Evolutionary conservation across 2,329 filamentous ascomycete species (phyloP).

Genomic region (Calycina herbarum): DNA sequence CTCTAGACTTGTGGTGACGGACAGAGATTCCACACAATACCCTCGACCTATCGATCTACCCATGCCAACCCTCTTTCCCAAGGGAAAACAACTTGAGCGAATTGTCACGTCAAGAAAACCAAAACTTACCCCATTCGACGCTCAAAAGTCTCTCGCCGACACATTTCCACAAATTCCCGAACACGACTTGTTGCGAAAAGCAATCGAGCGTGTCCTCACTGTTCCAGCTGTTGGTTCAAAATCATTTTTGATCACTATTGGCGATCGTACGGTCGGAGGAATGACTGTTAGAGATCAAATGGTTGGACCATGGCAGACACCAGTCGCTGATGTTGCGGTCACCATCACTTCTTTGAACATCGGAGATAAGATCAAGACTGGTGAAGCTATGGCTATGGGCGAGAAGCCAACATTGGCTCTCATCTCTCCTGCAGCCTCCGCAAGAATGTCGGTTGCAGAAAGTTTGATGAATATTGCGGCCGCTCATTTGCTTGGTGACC

Average conservation of each 20-base stretch:
- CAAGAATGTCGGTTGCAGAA: constrained; percentile 94
- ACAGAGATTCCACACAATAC: constrained; percentile 73
- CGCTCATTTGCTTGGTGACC: constrained; percentile 65
- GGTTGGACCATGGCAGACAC: constrained; percentile 94
- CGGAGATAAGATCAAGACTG: constrained; percentile 67
- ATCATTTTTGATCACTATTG: constrained; percentile 95
- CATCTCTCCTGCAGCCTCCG: constrained; percentile 85
- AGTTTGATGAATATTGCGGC: constrained; percentile 91
- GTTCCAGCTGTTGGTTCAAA: constrained; percentile 94
- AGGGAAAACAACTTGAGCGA: constrained; percentile 77
- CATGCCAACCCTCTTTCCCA: constrained; percentile 85
- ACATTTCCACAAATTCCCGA: constrained; percentile 43
- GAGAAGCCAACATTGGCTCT: constrained; percentile 87
- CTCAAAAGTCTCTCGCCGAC: constrained; percentile 59
- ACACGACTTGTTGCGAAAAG: constrained; percentile 54
- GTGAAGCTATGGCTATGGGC: constrained; percentile 98
- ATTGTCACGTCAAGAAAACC: constrained; percentile 70
- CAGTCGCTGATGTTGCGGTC: constrained; percentile 90
- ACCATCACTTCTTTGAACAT: constrained; percentile 77
- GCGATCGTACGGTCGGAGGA: constrained; percentile 87
- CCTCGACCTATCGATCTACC: constrained; percentile 84
- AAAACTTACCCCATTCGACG: constrained; percentile 71
- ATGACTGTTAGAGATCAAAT: constrained; percentile 89
- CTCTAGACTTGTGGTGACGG: constrained; percentile 75
- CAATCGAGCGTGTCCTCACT: constrained; percentile 77